Percentiles rank a stretch among this genome's conserved stretches.
These are phyloP conservation scores for Euphorbia corollata DNA, from an alignment of 441 rosid species.

Conservation along the genomic window DNA sequence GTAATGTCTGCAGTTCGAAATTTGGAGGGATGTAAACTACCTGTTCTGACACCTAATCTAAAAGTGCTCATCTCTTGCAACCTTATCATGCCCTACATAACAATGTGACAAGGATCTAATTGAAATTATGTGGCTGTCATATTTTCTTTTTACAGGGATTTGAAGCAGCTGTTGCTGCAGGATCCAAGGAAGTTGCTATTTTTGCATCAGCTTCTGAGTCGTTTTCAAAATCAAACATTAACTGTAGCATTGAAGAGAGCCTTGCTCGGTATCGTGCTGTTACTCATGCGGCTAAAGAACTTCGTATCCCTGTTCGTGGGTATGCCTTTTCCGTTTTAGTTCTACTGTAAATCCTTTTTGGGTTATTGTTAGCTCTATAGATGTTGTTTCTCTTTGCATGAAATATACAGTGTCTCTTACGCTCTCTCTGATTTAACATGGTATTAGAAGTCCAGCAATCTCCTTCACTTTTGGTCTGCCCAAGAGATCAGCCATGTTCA, in stretches of 20 bases:
- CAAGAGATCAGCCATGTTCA: too few species aligned
- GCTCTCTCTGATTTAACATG: too few species aligned
- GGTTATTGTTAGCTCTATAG: background rate
- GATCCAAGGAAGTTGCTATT: constrained; percentile 90
- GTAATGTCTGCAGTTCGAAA: constrained; percentile 65
- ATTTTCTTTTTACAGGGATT: constrained; percentile 57
- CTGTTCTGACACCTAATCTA: constrained; percentile 88
- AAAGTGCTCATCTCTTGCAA: constrained; percentile 42
- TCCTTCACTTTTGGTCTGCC: too few species aligned
- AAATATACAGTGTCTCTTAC: too few species aligned
- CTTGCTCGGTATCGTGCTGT: constrained; percentile 77
- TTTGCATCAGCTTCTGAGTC: constrained; percentile 99
- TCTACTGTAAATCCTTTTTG: background rate
- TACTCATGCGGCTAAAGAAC: constrained; percentile 62
- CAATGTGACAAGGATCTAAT: constrained; percentile 13
- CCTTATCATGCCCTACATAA: constrained; percentile 5
- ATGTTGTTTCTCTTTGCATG: too few species aligned
- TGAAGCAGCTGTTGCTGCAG: constrained; percentile 92
- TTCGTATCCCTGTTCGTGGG: constrained; percentile 84
- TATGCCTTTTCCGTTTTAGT: constrained; percentile 27
- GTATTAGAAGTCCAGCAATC: too few species aligned
- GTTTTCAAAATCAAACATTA: constrained; percentile 85
- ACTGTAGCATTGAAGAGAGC: constrained; percentile 90
- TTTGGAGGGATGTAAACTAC: constrained; percentile 65
- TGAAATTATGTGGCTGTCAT: constrained; percentile 23